A percentile compares a stretch with the other conserved stretches of the same genome.
phyloP scores from a whole-genome alignment of 2,329 filamentous ascomycete genomes.

The Monosporascus sp. region DNA sequence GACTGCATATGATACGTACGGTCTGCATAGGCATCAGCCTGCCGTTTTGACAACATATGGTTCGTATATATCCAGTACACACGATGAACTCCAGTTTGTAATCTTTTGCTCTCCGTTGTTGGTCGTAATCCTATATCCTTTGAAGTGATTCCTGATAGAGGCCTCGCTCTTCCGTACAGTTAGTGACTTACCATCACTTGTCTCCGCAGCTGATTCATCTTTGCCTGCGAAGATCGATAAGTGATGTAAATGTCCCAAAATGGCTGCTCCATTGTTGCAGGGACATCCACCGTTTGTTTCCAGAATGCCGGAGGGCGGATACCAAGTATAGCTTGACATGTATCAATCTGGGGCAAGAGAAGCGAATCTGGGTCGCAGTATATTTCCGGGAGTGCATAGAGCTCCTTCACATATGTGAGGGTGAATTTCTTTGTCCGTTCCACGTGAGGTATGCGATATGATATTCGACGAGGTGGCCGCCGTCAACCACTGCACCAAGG shows the following conservation, averaged over 20 bases:
- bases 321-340: neutral
- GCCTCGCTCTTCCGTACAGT: constrained; percentile 7
- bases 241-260: constrained; percentile 11
- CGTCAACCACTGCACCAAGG: constrained; percentile 24
- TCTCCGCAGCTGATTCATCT: constrained; percentile 7
- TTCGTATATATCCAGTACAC: no score
- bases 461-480: constrained; percentile 8
- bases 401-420: neutral
- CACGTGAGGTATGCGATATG: neutral
- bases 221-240: constrained; percentile 22
- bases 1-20: no score
- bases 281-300: neutral
- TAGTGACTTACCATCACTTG: constrained; percentile 3
- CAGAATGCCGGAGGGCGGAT: constrained; percentile 2
- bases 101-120: no score
- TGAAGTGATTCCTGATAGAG: no score
- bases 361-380: neutral
- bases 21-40: no score
- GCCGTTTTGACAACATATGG: no score
- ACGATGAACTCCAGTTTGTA: no score
- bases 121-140: no score
- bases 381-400: constrained; percentile 3
- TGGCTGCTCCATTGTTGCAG: constrained; percentile 3
- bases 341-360: neutral
- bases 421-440: constrained; percentile 4